These are phyloP conservation scores for Sporothrix euskadiensis DNA, from an alignment of 2,329 filamentous ascomycete genomes.

Conservation along the genomic window DNA sequence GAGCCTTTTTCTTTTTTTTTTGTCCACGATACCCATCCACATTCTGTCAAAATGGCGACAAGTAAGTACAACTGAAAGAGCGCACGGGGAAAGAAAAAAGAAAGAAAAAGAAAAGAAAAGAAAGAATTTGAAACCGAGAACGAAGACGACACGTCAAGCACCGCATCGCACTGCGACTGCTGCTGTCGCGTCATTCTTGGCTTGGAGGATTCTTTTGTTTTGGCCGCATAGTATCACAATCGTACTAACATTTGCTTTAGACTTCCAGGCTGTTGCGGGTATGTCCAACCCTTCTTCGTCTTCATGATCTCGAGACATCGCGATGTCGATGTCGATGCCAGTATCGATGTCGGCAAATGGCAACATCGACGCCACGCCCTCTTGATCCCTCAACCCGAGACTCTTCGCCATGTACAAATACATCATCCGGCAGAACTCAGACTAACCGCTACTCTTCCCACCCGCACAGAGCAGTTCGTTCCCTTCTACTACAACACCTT, in stretches of 20 bases:
- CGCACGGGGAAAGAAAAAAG: background rate
- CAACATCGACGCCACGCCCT: background rate
- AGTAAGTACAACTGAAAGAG: background rate
- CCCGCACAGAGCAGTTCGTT: conserved; percentile 78
- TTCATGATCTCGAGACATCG: background rate
- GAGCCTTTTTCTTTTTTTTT: background rate
- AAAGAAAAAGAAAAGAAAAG: background rate
- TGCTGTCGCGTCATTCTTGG: background rate
- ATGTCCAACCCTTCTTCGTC: background rate
- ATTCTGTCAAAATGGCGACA: conserved; percentile 15
- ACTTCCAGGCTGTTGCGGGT: conserved; percentile 31
- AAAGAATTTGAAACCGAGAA: background rate
- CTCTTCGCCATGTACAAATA: background rate
- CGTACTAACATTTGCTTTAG: conserved; percentile 18
- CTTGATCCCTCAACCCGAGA: background rate
- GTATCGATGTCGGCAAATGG: background rate
- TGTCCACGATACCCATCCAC: conserved; percentile 1
- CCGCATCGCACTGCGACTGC: too few relatives aligned
- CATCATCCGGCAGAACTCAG: background rate
- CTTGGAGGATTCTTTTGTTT: background rate
- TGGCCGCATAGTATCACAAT: too few relatives aligned
- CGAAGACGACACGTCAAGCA: background rate
- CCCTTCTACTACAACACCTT: conserved; percentile 89
- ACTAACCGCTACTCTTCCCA: background rate
- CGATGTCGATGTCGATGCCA: background rate